Evolutionary conservation across 2,329 filamentous ascomycete genomes (phyloP).

Genomic region (Fusarium sp.): DNA sequence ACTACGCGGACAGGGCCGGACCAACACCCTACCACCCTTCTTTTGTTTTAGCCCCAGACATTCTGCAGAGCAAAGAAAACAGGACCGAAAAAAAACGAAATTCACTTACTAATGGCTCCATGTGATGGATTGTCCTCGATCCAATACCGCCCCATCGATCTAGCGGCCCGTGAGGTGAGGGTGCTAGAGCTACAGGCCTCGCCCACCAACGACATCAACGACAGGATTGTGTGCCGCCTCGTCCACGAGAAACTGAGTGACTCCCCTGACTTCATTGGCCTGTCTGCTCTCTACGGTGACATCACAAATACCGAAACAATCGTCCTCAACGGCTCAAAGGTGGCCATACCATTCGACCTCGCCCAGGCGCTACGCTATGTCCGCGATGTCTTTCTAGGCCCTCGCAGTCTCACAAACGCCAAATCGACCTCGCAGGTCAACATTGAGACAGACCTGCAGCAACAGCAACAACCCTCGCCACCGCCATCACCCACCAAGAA

Average conservation of each 20-base stretch:
- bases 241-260: conserved; percentile 37
- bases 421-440: conserved; percentile 24
- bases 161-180: conserved; percentile 31
- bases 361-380: conserved; percentile 42
- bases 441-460: conserved; percentile 17
- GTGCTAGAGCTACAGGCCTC: conserved; percentile 43
- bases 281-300: conserved; percentile 43
- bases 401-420: conserved; percentile 20
- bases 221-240: conserved; percentile 40
- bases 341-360: conserved; percentile 33
- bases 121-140: conserved; percentile 40
- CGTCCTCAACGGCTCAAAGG: conserved; percentile 29
- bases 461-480: not conserved
- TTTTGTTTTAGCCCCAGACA: conserved; percentile 1
- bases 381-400: conserved; percentile 40
- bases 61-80: not conserved
- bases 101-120: conserved; percentile 28
- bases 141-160: conserved; percentile 39
- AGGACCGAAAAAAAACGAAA: not conserved
- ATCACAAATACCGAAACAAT: conserved; percentile 39
- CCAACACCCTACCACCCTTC: not conserved
- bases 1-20: not conserved
- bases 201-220: conserved; percentile 37
- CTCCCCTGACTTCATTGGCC: conserved; percentile 42
- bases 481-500: conserved; percentile 38